Conservation (phyloP, 2,329 filamentous ascomycete genomes). For the Nemania bipapillata region DNA sequence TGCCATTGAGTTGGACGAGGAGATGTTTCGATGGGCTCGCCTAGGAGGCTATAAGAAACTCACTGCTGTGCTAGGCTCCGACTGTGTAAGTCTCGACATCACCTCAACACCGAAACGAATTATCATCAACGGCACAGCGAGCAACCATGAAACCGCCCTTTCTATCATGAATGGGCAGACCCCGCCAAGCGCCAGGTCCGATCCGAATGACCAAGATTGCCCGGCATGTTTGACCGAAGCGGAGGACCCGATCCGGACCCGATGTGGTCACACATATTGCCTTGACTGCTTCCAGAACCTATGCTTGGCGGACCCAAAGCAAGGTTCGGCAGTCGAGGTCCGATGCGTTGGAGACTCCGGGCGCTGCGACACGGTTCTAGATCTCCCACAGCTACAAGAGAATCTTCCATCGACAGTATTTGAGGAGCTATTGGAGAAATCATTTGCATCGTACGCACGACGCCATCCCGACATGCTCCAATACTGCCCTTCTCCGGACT, state of each 20-base stretch:
- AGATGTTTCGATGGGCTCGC: conserved; percentile 49
- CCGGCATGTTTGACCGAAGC: conserved; percentile 54
- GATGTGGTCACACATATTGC: conserved; percentile 58
- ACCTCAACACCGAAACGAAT: conserved; percentile 50
- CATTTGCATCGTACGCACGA: conserved; percentile 53
- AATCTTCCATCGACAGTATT: conserved; percentile 40
- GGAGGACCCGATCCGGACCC: conserved; percentile 52
- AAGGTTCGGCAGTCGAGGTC: conserved; percentile 38
- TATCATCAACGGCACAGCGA: conserved; percentile 46
- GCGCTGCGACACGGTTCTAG: conserved; percentile 44
- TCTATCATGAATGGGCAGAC: conserved; percentile 29
- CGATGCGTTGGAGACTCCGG: conserved; percentile 46
- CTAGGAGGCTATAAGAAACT: conserved; percentile 51
- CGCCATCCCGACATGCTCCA: conserved; percentile 50
- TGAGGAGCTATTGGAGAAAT: conserved; percentile 37
- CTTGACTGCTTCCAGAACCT: conserved; percentile 55
- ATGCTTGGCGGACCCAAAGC: conserved; percentile 41
- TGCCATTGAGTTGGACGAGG: conserved; percentile 46
- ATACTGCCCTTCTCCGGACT: conserved; percentile 59
- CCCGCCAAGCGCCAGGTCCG: not conserved
- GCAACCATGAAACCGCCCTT: conserved; percentile 39
- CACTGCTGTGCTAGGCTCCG: conserved; percentile 42
- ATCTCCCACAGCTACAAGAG: conserved; percentile 47
- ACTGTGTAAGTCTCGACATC: conserved; percentile 51
- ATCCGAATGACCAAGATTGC: conserved; percentile 41